Evolutionary conservation across 352 stramenopile species (phyloP), one percentile per base, ranked within the genome.

Genomic region (Phytophthora palmivora): DNA sequence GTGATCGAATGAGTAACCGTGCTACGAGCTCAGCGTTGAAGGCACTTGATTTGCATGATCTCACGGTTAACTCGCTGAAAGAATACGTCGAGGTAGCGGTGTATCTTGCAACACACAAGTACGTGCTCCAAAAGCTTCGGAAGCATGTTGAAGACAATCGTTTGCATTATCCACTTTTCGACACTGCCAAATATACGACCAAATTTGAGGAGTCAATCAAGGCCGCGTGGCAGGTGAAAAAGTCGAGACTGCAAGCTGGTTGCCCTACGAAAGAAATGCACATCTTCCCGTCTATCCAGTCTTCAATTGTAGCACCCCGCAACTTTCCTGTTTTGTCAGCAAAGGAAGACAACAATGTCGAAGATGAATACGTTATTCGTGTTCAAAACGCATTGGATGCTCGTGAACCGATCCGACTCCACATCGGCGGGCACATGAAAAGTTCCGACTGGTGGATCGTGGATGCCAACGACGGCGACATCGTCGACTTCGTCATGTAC

Each of bases 41-140:
- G 16, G 56, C 81, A 36, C 51, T 94, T 19, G 54, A 60, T 11
- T 28, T 91, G 28, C 77, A 80, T n/a, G 72, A 82, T 4, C 62
- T 92, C 28, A 76, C 74, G 0, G 80, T 87, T 36, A 85, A 88
- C 45, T 91, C 80, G 1, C 49, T 91, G 39, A 94, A 93, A 34
- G 85, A 94, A 36, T 95, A 95, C 43, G 87, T 93, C 30, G 84
- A 95, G 2, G 41, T 93, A 4, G 82, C 87, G 0, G 84, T 92
- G 7, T 45, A 63, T 38, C 38, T 95, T 2, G 80, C 80, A 3
- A 80, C 64, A 0, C 53, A 78, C 22, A 49, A 33, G 3, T 7
- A 41, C 0, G 43, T 93, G 16, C 60, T 87, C 3, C 24, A 49
- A 7, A 69, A 57, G 8, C 56, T 91, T 1, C 80, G 82, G 9